Evolutionary conservation across 495 filamentous ascomycete species (phyloP).

Genomic region (Platismatia glauca): DNA sequence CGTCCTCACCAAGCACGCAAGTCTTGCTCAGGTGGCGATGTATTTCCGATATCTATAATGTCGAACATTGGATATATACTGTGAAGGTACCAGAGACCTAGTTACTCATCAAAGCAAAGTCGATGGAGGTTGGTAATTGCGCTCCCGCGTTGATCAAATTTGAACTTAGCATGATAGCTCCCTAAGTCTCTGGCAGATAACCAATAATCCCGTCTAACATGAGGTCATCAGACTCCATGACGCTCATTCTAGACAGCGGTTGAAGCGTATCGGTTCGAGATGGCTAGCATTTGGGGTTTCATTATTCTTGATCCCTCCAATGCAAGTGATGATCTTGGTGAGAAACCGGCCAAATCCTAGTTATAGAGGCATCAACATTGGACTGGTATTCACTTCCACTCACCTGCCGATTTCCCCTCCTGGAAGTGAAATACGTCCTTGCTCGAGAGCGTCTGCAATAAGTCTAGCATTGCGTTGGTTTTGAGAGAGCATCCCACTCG

Average conservation of each 20-base stretch:
- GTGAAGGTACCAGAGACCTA: not conserved
- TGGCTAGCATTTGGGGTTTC: not conserved
- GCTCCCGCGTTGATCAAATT: not conserved
- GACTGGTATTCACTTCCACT: not conserved
- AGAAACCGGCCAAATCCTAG: not conserved
- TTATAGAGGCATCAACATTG: not conserved
- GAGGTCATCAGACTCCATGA: not conserved
- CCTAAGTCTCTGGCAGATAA: not conserved
- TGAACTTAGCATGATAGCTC: not conserved
- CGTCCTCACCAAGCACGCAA: not conserved
- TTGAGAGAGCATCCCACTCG: not conserved
- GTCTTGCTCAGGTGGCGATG: not conserved
- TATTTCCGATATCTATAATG: not conserved
- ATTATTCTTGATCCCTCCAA: not conserved
- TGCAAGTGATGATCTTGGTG: not conserved
- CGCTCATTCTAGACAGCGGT: not conserved
- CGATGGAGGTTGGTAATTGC: not conserved
- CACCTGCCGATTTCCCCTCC: not conserved
- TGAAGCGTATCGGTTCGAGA: not conserved
- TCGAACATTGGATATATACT: not conserved
- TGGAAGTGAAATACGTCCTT: not conserved
- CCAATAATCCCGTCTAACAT: not conserved
- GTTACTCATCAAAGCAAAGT: not conserved
- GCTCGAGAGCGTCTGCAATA: not conserved
- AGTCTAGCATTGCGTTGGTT: not conserved